Percentiles rank a stretch among this genome's conserved stretches.
These are phyloP conservation scores for Heliamphora pulchella DNA, from an alignment of 179 eudicot genomes.

Conservation along the genomic window DNA sequence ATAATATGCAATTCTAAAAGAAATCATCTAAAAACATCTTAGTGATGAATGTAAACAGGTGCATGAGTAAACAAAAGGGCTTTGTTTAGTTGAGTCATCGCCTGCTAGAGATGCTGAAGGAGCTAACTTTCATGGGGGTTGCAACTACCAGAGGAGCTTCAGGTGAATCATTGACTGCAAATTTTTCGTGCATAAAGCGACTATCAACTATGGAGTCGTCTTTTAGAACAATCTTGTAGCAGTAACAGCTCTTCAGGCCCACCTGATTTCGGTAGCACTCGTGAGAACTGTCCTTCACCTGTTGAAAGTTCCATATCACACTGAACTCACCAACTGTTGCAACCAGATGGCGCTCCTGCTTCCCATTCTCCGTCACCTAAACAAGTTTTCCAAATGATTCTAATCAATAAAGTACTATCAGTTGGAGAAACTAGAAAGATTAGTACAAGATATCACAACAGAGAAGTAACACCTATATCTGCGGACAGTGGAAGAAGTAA, in stretches of 20 bases:
- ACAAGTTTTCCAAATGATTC: neutral
- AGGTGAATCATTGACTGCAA: slow-evolving; percentile 57
- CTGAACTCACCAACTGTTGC: slow-evolving; percentile 83
- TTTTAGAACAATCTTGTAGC: slow-evolving; percentile 73
- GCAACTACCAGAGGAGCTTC: slow-evolving; percentile 96
- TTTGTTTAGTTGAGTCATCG: slow-evolving; percentile 18
- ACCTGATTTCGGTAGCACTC: slow-evolving; percentile 76
- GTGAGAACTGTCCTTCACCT: slow-evolving; percentile 80
- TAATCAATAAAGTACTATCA: no score
- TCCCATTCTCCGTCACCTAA: slow-evolving; percentile 85
- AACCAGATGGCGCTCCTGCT: slow-evolving; percentile 82
- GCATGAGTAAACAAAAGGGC: slow-evolving; percentile 9
- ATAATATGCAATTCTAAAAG: neutral
- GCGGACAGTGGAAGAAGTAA: neutral
- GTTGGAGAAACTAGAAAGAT: neutral
- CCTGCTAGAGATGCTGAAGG: slow-evolving; percentile 72
- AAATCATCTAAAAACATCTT: neutral
- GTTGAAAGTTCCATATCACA: slow-evolving; percentile 91
- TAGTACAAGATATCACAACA: neutral
- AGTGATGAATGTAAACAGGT: neutral
- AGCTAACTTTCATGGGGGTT: slow-evolving; percentile 78
- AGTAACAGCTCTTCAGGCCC: slow-evolving; percentile 89
- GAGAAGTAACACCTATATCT: neutral
- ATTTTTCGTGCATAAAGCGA: slow-evolving; percentile 93
- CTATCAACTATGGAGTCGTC: slow-evolving; percentile 87